Conservation (phyloP, 2,329 filamentous ascomycete species). For the Verticillium dahliae region DNA sequence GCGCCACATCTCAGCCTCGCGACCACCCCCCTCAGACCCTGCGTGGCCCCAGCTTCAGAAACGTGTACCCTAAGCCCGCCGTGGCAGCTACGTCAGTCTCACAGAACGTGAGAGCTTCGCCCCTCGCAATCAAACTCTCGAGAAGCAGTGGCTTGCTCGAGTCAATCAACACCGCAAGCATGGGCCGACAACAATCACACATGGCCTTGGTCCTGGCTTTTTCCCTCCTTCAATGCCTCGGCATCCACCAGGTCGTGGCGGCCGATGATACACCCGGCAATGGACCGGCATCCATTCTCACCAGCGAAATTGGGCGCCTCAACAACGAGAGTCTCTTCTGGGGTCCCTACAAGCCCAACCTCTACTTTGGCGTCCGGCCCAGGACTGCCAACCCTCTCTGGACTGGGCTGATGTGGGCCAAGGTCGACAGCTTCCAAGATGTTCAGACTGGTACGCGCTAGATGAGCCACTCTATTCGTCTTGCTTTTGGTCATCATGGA, state of each 20-base stretch:
- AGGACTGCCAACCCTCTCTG: constrained; percentile 74
- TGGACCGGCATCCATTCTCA: constrained; percentile 28
- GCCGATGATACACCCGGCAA: constrained; percentile 13
- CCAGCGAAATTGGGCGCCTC: constrained; percentile 41
- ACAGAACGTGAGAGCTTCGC: not conserved
- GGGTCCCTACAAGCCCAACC: constrained; percentile 89
- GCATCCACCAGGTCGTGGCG: constrained; percentile 11
- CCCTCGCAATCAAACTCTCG: not conserved
- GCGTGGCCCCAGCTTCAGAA: not conserved
- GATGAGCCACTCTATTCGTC: too few relatives aligned
- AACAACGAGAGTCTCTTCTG: constrained; percentile 86
- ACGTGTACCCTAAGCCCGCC: not conserved
- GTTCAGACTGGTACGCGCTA: constrained; percentile 61
- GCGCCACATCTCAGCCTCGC: not conserved
- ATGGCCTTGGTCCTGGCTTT: constrained; percentile 19
- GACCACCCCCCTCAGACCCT: not conserved
- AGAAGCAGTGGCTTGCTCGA: constrained; percentile 8
- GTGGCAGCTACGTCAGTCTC: not conserved
- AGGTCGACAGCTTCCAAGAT: constrained; percentile 70
- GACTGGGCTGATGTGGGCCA: constrained; percentile 82
- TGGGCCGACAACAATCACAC: constrained; percentile 16
- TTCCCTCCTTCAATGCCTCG: constrained; percentile 13
- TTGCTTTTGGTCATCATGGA: not conserved
- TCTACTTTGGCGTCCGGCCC: constrained; percentile 89
- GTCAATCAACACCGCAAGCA: constrained; percentile 7